Evolutionary conservation across 805 yeast species (phyloP), one percentile per base, ranked within the genome.

Genomic region (Cyberlindnera galapagoensis): DNA sequence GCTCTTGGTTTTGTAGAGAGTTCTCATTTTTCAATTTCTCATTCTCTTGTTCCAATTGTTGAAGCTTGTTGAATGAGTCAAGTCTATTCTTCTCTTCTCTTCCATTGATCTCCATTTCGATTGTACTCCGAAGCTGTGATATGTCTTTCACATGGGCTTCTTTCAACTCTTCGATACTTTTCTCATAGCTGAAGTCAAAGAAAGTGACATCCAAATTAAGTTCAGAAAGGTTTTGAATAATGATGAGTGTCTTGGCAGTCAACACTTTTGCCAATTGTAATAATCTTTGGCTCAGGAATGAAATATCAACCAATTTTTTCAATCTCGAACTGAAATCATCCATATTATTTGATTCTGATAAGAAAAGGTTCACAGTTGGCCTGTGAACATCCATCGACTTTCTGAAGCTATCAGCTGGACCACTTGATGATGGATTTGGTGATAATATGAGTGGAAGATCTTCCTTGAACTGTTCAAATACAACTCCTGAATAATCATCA

Each of bases 161-260:
- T 13, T 30, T 28, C 16, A 33, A 9, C 7, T 30, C 26, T 3
- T 30, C 28, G 4, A 34, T 7, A 9, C 18, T 7, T 3, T 18
- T 14, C 7, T 26, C 29, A 26, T 39, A 33, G 18, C 37, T 42
- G n/a, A 37, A 30, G 6, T 42, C 42, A 18, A 42, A 23, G 14
- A 26, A 36, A 15, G 41, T 22, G 3, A 10, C 16, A 4, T 31
- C 22, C 14, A 37, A 13, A 20, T 31, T 23, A 38, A 31, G 32
- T 3, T 19, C 25, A 15, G 33, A 30, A 4, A 34, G 10, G 4
- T 24, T 19, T 5, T 18, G 15, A 6, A 40, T 22, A 9, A 24
- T 26, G 12, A 35, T 31, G 7, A 38, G n/a, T 3, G 34, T 7
- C 21, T 40, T 40, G 7, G 22, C 23, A 2, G 43, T 22, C 7